Evolutionary conservation across 2,329 filamentous ascomycete genomes (phyloP), one percentile per base, ranked within the genome.

Genomic region (Diaporthe sp.): DNA sequence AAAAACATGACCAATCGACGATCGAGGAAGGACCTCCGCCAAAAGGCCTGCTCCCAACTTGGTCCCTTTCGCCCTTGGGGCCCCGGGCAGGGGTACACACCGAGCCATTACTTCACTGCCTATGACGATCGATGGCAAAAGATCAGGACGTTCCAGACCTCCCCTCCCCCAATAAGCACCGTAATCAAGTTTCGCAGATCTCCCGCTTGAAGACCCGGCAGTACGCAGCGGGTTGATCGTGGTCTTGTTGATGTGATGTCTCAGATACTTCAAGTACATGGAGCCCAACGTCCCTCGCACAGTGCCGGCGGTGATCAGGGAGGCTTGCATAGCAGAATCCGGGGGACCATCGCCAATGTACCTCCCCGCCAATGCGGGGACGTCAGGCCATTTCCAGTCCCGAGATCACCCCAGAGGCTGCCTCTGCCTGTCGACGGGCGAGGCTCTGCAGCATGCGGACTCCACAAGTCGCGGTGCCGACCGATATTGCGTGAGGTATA

Each of bases 351-450:
- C 63, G n/a, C 65, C 49, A 55, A 28, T 70, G 49, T 55, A 28
- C n/a, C 13, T 39, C 47, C 47, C 65, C 49, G 65, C 49, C 65
- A 70, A 70, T 70, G 65, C 65, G 65, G 65, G 65, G 65, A 70
- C 34, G 65, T 70, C 65, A 70, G 65, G 42, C 65, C 65, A 70
- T 70, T 39, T 10, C 42, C 65, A 55, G 65, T 70, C 65, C 65
- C 65, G 34, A 70, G 49, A 55, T 70, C 65, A 70, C 34, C 65
- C 65, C 65, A 70, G 65, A 55, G 34, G 47, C 15, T 28, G 22
- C 51, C 31, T 53, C 47, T 39, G 31, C 63, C 47, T 39, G 49
- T 55, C 34, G 65, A 55, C n/a, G 49, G 2, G n/a, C n/a, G 65
- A 70, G 65, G 65, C 65, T 55, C 47, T 55, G 65, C 65, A 55